These are phyloP conservation scores for Penicillium antarcticum DNA, from an alignment of 495 filamentous ascomycete species.

Conservation along the genomic window DNA sequence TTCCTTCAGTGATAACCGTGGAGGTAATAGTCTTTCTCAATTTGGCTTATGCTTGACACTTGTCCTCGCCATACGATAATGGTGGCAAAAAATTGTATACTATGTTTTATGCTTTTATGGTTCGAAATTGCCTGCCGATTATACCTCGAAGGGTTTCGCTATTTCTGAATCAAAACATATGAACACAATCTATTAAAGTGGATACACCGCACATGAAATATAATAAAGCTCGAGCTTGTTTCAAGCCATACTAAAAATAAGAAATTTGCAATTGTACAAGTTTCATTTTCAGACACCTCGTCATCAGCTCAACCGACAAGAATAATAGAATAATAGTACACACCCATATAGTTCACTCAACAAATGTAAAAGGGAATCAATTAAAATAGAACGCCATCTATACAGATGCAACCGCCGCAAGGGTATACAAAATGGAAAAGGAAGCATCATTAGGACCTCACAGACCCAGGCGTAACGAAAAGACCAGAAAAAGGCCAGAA, in stretches of 20 bases:
- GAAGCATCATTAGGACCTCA: not conserved
- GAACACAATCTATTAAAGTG: too few species aligned
- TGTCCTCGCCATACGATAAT: too few species aligned
- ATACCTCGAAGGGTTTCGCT: too few species aligned
- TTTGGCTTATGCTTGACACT: too few species aligned
- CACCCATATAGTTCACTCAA: conserved; percentile 5
- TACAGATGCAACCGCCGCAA: conserved; percentile 34
- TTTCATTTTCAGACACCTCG: not conserved
- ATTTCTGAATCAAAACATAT: too few species aligned
- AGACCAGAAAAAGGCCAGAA: conserved; percentile 1
- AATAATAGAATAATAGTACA: not conserved
- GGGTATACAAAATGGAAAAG: conserved; percentile 32
- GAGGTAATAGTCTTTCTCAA: too few species aligned
- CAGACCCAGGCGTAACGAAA: not conserved
- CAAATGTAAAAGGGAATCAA: conserved; percentile 17
- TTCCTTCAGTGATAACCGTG: conserved; percentile 26
- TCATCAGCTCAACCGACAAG: not conserved
- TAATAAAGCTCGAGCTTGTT: too few species aligned
- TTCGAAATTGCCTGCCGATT: too few species aligned
- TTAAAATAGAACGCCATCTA: conserved; percentile 37
- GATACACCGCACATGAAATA: too few species aligned
- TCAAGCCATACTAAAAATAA: too few species aligned
- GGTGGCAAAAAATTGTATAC: too few species aligned
- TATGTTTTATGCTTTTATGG: too few species aligned
- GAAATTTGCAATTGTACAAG: not conserved